Evolutionary conservation across 2,329 filamentous ascomycete genomes (phyloP), one percentile per base, ranked within the genome.

Genomic region (Botryotinia globosa): DNA sequence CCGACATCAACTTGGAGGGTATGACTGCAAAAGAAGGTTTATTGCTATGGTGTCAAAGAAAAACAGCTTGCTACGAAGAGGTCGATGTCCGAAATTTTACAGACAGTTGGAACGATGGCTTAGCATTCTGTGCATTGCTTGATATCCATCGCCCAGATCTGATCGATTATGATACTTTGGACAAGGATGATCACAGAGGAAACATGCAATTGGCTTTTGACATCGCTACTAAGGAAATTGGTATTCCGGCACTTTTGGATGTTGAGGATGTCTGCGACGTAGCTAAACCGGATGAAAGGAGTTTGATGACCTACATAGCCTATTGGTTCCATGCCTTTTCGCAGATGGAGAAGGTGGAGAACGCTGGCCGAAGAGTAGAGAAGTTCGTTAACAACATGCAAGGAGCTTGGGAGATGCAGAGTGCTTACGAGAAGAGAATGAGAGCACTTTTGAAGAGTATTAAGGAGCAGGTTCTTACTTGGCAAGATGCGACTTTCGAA

Each of bases 281-380:
- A 42, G 88, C 94, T 37, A 97, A 96, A 84, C 96, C 96, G 37
- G 96, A 99, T 81, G 96, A 99, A 83, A 91, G 94, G 78, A 97
- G 93, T 81, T 87, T 99, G 81, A 99, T 99, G 96, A 99, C 96
- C 0, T 99, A 99, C 82, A 99, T 99, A 79, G 96, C 96, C 76
- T 99, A 99, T 85, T 99, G 96, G 96, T 99, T 99, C 87, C 96
- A 99, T 81, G 96, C 96, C 78, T 99, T 99, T 82, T 98, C 95
- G 44, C 95, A 98, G 80, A 97, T 99, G 91, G 96, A 99, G 84
- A 92, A 95, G 81, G 96, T 99, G 14, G 96, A 99, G 83, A 99
- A 99, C 81, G 96, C 96, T 6, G 96, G 96, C 8, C 89, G 96
- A 74, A 89, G 96, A 77, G 96, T 99, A 8, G 96, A 99, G 84